A percentile compares a stretch with the other conserved stretches of the same genome.
phyloP scores from a whole-genome alignment of 352 stramenopile species.

The Globisporangium takayamanum region DNA sequence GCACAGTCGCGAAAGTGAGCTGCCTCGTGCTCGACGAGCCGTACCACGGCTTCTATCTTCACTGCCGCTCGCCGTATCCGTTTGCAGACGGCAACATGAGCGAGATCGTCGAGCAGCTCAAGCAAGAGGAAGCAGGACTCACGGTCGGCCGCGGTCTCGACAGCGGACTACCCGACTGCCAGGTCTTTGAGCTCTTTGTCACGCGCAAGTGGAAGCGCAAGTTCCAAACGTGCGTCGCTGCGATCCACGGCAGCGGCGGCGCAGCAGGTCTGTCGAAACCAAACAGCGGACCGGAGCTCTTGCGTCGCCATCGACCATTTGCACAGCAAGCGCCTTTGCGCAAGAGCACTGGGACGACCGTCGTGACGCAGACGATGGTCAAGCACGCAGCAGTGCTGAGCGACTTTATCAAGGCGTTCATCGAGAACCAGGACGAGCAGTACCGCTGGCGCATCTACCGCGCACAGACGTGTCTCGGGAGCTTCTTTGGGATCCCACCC shows the following conservation, averaged over 20 bases:
- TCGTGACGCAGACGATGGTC: slow-evolving; percentile 46
- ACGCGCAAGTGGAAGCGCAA: slow-evolving; percentile 83
- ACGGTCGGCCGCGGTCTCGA: slow-evolving; percentile 83
- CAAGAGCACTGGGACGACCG: not conserved
- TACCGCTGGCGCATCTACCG: slow-evolving; percentile 74
- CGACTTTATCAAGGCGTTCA: slow-evolving; percentile 80
- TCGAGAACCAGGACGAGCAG: slow-evolving; percentile 77
- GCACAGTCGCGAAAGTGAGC: slow-evolving; percentile 91
- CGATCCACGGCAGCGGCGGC: slow-evolving; percentile 19
- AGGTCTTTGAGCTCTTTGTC: slow-evolving; percentile 91
- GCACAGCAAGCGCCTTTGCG: not conserved
- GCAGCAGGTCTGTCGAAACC: not conserved
- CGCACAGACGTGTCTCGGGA: slow-evolving; percentile 65
- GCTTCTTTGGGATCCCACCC: slow-evolving; percentile 62
- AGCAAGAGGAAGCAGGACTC: slow-evolving; percentile 86
- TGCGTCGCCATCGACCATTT: slow-evolving; percentile 13
- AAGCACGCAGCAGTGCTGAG: slow-evolving; percentile 42
- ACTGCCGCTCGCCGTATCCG: slow-evolving; percentile 90
- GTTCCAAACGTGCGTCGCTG: slow-evolving; percentile 56
- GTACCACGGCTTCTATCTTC: slow-evolving; percentile 94
- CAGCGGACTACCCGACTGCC: slow-evolving; percentile 69
- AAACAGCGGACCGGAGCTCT: slow-evolving; percentile 4
- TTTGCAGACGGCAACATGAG: slow-evolving; percentile 91
- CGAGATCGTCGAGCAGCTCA: slow-evolving; percentile 88
- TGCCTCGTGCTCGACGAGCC: slow-evolving; percentile 89